Base-by-base conservation (phyloP, 2,329 filamentous ascomycete species). In the Aureobasidium leucospermi region DNA sequence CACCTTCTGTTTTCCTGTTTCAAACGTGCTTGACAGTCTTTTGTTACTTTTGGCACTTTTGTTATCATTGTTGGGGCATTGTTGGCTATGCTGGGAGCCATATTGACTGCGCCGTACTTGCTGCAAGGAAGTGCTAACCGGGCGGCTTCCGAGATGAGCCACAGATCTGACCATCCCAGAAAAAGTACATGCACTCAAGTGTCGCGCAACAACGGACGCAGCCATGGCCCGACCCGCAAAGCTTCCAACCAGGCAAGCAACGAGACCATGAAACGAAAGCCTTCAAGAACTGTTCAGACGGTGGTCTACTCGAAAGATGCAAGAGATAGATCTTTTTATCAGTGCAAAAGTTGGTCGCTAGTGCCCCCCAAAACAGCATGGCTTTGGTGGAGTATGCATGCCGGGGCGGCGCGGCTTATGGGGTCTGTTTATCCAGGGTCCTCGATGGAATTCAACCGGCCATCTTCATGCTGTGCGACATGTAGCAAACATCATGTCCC, bases 361-460 rank as follows among this genome's bases (percentile, higher is more conserved):
- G 38, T 23, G n/a, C 9, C 28, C 16, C 51, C 38, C 39, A n/a
- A 55, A 43, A 34, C 38, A 43, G 51, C 9, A 55, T 52, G 36
- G 48, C 29, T 32, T 16, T 55, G 23, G 51, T 43, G 51, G 51
- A 55, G 39, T 32, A 10, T 53, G 36, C 51, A 43, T 42, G 8
- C 39, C 41, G 52, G 39, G 52, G 52, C 52, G 31, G 41, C 7
- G 52, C 52, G 52, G 52, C 52, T 45, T 38, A 56, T 56, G 52
- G 52, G 13, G 31, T 38, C 29, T 43, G 48, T 5, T 23, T 23
- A 23, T 29, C 23, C 49, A 53, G 38, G 28, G 29, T 32, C 28
- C 3, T 29, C 46, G 52, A 28, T n/a, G 52, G 52, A 32, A 46
- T 42, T 42, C 38, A 42, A 42, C 51, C 38, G 51, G 39, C 51